phyloP scores from a whole-genome alignment of 2,329 filamentous ascomycete species.

The Dothidotthia symphoricarpi region DNA sequence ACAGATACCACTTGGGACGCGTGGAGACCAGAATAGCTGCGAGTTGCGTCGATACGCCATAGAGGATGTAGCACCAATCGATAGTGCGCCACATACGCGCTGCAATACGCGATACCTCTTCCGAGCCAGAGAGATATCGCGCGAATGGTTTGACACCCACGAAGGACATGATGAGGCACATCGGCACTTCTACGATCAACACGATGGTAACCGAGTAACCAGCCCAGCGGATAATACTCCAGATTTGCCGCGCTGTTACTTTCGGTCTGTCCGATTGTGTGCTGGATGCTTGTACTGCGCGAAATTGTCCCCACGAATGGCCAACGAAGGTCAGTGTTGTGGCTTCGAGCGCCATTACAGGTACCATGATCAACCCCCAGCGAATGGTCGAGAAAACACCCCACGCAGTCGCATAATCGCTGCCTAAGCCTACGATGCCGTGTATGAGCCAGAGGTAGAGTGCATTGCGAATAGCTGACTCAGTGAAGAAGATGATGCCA shows the following conservation, averaged over 20 bases:
- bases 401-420: conserved; percentile 69
- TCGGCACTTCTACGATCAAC: conserved; percentile 58
- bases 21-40: conserved; percentile 65
- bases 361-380: conserved; percentile 74
- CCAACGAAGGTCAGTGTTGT: conserved; percentile 65
- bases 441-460: conserved; percentile 70
- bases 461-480: conserved; percentile 66
- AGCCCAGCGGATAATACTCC: conserved; percentile 53
- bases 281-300: conserved; percentile 31
- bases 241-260: conserved; percentile 32
- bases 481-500: conserved; percentile 59
- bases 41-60: conserved; percentile 64
- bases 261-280: conserved; percentile 11
- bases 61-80: conserved; percentile 66
- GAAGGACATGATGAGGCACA: conserved; percentile 62
- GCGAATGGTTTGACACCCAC: conserved; percentile 62
- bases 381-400: conserved; percentile 71
- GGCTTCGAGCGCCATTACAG: conserved; percentile 65
- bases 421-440: conserved; percentile 62
- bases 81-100: conserved; percentile 62
- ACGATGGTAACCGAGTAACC: conserved; percentile 55
- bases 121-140: conserved; percentile 58
- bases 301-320: conserved; percentile 62
- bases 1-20: conserved; percentile 64
- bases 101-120: conserved; percentile 59